These are phyloP conservation scores for Silene coronaria DNA, from an alignment of 179 eudicot species.

Conservation along the genomic window DNA sequence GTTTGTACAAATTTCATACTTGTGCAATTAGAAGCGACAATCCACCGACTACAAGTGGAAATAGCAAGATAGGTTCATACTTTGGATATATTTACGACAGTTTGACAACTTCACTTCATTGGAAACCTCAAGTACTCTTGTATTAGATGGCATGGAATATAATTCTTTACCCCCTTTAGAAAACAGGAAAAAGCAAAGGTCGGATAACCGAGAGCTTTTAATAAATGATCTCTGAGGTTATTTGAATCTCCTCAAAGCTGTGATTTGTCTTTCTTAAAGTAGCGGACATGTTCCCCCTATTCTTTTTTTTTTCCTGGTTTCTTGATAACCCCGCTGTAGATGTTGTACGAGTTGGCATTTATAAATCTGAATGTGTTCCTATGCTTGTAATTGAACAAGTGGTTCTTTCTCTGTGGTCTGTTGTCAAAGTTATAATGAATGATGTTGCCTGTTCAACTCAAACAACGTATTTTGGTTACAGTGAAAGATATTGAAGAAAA, in stretches of 20 bases:
- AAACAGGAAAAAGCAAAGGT: neutral
- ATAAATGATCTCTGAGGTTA: too few relatives aligned
- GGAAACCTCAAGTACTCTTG: neutral
- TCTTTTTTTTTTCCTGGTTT: neutral
- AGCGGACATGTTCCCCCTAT: neutral
- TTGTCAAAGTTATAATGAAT: neutral
- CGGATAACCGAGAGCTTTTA: neutral
- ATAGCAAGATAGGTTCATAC: too few relatives aligned
- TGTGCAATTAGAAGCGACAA: neutral
- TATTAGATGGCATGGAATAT: neutral
- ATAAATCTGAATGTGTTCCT: neutral
- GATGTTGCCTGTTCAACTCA: conserved; percentile 1
- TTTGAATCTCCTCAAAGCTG: too few relatives aligned
- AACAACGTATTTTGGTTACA: conserved; percentile 30
- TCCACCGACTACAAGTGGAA: neutral
- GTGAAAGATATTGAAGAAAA: conserved; percentile 36
- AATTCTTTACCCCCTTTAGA: neutral
- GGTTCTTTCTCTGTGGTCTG: neutral
- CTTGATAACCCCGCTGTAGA: neutral
- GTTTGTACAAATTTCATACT: neutral
- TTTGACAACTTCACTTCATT: neutral
- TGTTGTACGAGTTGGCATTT: neutral
- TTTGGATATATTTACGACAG: neutral
- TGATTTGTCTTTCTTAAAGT: too few relatives aligned
- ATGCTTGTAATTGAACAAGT: neutral